phyloP scores from a whole-genome alignment of 495 filamentous ascomycete genomes.

The Hypoxylon perforatum region DNA sequence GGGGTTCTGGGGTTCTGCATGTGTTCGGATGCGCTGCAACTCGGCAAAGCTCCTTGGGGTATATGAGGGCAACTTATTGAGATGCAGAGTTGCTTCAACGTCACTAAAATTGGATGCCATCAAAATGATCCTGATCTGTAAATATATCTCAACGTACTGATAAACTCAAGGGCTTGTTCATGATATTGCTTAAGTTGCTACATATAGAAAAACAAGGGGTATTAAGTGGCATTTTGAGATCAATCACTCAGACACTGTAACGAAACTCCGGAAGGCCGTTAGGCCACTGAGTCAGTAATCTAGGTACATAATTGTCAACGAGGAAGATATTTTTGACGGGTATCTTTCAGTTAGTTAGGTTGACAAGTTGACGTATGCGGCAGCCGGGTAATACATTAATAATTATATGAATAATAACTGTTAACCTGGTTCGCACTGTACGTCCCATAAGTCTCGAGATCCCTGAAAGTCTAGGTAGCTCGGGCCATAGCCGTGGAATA shows the following conservation, averaged over 20 bases:
- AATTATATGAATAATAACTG: conserved; percentile 2
- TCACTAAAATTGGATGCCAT: conserved; percentile 26
- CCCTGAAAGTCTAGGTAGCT: conserved; percentile 16
- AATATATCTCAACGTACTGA: background rate
- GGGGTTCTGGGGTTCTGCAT: conserved; percentile 23
- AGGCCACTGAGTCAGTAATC: background rate
- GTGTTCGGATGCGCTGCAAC: conserved; percentile 21
- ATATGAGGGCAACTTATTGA: background rate
- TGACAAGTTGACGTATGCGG: conserved; percentile 2
- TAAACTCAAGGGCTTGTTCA: background rate
- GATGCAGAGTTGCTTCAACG: conserved; percentile 2
- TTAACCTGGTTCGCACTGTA: conserved; percentile 1
- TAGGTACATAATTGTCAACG: background rate
- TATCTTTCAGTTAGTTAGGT: background rate
- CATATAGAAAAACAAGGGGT: background rate
- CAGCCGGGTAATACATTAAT: background rate
- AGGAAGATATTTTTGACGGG: background rate
- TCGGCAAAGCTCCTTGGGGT: conserved; percentile 2
- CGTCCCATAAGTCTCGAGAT: conserved; percentile 1
- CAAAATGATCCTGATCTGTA: conserved; percentile 1
- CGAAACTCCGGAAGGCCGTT: background rate
- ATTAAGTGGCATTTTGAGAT: background rate
- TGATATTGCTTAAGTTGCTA: background rate
- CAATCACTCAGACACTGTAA: background rate
- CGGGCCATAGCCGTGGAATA: conserved; percentile 23